Evolutionary conservation across 345 rosid genomes (phyloP).

Genomic region (Heritiera littoralis): DNA sequence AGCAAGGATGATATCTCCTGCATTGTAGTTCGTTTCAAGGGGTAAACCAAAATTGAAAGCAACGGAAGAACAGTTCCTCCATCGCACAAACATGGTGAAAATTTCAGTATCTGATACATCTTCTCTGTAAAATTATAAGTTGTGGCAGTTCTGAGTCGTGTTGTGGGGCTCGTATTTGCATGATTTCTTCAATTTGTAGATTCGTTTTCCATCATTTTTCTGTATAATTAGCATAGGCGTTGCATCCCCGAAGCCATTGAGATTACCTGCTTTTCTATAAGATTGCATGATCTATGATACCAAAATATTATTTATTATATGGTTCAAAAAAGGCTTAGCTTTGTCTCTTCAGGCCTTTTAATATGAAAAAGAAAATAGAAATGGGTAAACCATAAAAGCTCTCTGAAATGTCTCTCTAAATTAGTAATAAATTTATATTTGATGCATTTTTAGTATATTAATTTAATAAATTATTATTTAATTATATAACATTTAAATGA

Average conservation of each 20-base stretch:
- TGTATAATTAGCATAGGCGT: slow-evolving; percentile 12
- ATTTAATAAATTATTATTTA: no score
- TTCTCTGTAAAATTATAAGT: slow-evolving; percentile 17
- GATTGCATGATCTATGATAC: not conserved
- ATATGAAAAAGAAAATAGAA: not conserved
- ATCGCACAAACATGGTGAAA: not conserved
- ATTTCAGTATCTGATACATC: not conserved
- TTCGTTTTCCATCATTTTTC: slow-evolving; percentile 23
- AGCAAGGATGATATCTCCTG: slow-evolving; percentile 70
- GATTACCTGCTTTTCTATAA: slow-evolving; percentile 1
- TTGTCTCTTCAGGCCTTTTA: not conserved
- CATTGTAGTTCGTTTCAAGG: slow-evolving; percentile 56
- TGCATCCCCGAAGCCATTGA: slow-evolving; percentile 13
- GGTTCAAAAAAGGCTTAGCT: not conserved
- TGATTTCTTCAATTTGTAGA: slow-evolving; percentile 27
- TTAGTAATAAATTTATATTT: no score
- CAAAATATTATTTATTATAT: not conserved
- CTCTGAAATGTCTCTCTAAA: no score
- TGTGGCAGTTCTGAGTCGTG: not conserved
- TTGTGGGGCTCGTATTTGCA: slow-evolving; percentile 3
- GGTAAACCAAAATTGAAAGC: slow-evolving; percentile 20
- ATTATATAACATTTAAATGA: no score
- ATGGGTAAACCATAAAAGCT: no score
- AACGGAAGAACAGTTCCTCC: not conserved
- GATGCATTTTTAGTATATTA: no score